A percentile compares a stretch with the other conserved stretches of the same genome.
phyloP scores from a whole-genome alignment of 148 eudicot genomes.

The Arctostaphylos glauca region DNA sequence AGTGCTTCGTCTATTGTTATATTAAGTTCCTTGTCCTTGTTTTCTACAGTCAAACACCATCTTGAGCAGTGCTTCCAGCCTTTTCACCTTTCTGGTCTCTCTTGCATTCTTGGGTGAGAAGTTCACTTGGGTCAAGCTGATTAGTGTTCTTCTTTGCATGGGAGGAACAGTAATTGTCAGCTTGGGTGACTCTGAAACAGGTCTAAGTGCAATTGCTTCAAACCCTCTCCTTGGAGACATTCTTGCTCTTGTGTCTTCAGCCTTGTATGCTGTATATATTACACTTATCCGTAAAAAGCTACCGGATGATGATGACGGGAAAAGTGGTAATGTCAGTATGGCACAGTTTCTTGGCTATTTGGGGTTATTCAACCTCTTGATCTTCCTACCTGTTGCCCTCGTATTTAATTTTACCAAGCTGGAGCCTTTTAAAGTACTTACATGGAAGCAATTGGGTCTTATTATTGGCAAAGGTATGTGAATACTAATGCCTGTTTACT shows the following conservation, averaged over 20 bases:
- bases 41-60: slow-evolving; percentile 87
- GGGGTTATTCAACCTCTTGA: slow-evolving; percentile 76
- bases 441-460: slow-evolving; percentile 69
- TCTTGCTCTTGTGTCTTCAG: slow-evolving; percentile 70
- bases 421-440: slow-evolving; percentile 57
- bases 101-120: slow-evolving; percentile 82
- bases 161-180: slow-evolving; percentile 91
- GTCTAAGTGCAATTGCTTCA: slow-evolving; percentile 49
- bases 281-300: slow-evolving; percentile 79
- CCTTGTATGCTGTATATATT: slow-evolving; percentile 78
- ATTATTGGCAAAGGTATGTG: slow-evolving; percentile 82
- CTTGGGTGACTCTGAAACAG: slow-evolving; percentile 73
- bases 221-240: slow-evolving; percentile 77
- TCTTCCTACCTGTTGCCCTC: slow-evolving; percentile 84
- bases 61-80: slow-evolving; percentile 88
- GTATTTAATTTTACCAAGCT: slow-evolving; percentile 57
- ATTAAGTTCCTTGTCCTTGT: slow-evolving; percentile 11
- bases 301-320: slow-evolving; percentile 66
- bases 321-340: slow-evolving; percentile 78
- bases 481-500: neutral
- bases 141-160: slow-evolving; percentile 95
- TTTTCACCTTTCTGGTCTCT: slow-evolving; percentile 88
- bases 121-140: slow-evolving; percentile 88
- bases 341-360: slow-evolving; percentile 92
- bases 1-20: neutral